Percentiles rank a stretch among this genome's conserved stretches.
phyloP scores from a whole-genome alignment of 768 basidiomycete species.

The Gloeostereum incarnatum region DNA sequence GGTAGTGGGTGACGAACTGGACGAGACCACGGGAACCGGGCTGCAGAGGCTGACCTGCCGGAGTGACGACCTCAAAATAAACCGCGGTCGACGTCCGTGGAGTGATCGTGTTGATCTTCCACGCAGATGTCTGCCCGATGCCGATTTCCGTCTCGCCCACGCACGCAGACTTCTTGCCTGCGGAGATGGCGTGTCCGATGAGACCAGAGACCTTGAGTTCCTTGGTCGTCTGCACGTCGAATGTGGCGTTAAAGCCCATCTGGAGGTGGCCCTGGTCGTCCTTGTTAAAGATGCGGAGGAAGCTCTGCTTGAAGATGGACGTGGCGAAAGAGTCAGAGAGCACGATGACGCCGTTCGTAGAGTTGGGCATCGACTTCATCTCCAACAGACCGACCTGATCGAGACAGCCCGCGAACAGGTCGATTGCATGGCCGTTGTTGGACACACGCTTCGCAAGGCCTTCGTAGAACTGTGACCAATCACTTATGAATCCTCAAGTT shows the following conservation, averaged over 20 bases:
- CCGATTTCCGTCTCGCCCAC: constrained; percentile 99
- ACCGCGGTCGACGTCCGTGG: constrained; percentile 84
- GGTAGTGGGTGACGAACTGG: constrained; percentile 98
- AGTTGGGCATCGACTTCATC: constrained; percentile 94
- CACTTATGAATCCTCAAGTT: not conserved
- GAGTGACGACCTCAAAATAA: constrained; percentile 98
- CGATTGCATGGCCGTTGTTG: constrained; percentile 90
- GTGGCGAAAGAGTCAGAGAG: constrained; percentile 96
- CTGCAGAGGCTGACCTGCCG: constrained; percentile 86
- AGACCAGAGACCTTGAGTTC: constrained; percentile 97
- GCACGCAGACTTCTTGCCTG: constrained; percentile 91
- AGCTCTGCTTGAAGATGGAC: constrained; percentile 98
- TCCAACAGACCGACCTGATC: constrained; percentile 97
- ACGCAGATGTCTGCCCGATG: constrained; percentile 96
- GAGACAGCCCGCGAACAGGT: constrained; percentile 93
- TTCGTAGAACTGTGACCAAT: constrained; percentile 77
- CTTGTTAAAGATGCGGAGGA: constrained; percentile 87
- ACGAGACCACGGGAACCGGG: constrained; percentile 90
- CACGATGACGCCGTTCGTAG: constrained; percentile 94
- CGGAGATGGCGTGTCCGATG: constrained; percentile 95
- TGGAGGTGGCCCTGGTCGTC: constrained; percentile 86
- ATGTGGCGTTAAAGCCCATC: constrained; percentile 99
- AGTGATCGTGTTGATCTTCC: constrained; percentile 91
- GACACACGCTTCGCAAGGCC: constrained; percentile 87
- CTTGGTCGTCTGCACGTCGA: constrained; percentile 99